Evolutionary conservation across 1,139 yeast genomes (phyloP).

Genomic region (Yamadazyma spencermartinsiae): DNA sequence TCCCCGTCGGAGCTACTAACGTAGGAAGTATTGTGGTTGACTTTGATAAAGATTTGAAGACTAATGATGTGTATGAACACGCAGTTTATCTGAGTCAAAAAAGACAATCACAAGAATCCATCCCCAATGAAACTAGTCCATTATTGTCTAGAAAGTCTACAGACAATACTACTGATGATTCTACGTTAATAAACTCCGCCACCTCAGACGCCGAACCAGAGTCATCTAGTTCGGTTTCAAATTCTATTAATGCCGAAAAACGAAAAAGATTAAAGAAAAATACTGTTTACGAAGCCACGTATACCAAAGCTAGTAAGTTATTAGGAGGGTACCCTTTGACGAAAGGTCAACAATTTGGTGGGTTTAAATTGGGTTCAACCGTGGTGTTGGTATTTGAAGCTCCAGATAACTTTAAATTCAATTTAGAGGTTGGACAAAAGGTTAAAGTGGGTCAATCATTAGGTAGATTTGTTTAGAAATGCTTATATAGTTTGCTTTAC

Average conservation of each 20-base stretch:
- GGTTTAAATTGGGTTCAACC: slow-evolving; percentile 93
- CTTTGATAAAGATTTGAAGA: slow-evolving; percentile 86
- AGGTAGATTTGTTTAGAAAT: slow-evolving; percentile 46
- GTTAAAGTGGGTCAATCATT: slow-evolving; percentile 85
- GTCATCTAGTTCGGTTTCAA: background rate
- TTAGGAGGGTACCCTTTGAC: slow-evolving; percentile 86
- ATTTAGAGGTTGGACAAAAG: slow-evolving; percentile 66
- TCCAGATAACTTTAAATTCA: slow-evolving; percentile 73
- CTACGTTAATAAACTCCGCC: background rate
- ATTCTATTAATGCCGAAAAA: slow-evolving; percentile 8
- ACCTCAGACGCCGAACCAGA: background rate
- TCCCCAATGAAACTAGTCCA: slow-evolving; percentile 39
- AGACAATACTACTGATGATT: slow-evolving; percentile 2
- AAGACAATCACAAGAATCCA: slow-evolving; percentile 14
- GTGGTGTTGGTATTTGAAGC: slow-evolving; percentile 97
- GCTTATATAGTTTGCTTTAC: background rate
- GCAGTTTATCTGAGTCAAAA: slow-evolving; percentile 35
- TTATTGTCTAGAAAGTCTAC: slow-evolving; percentile 19
- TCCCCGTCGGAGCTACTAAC: slow-evolving; percentile 98
- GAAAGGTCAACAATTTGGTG: slow-evolving; percentile 97
- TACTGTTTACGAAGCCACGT: slow-evolving; percentile 93
- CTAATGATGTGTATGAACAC: slow-evolving; percentile 71
- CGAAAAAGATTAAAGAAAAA: slow-evolving; percentile 57
- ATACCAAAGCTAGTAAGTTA: slow-evolving; percentile 73
- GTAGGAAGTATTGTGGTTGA: slow-evolving; percentile 93